Evolutionary conservation across 805 yeast genomes (phyloP).

Genomic region (Saccharomycopsis javanensis): DNA sequence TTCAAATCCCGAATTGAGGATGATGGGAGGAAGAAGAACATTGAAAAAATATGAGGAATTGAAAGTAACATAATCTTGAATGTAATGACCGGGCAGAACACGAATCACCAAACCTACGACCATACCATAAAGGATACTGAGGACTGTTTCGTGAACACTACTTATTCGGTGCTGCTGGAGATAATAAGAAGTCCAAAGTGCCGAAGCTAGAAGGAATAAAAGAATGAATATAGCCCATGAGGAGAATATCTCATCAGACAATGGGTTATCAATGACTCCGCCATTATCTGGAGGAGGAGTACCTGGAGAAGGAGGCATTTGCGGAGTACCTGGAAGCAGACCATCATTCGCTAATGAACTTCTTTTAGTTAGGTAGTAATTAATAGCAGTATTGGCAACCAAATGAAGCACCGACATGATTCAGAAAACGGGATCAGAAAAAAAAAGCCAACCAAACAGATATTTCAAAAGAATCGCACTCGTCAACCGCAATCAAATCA

Average conservation of each 20-base stretch:
- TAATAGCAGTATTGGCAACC: neutral
- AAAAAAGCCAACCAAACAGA: neutral
- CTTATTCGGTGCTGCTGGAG: constrained; percentile 84
- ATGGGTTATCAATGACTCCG: constrained; percentile 63
- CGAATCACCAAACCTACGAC: constrained; percentile 86
- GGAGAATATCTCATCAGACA: constrained; percentile 88
- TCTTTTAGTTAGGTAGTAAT: constrained; percentile 3
- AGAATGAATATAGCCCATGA: constrained; percentile 96
- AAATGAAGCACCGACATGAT: constrained; percentile 2
- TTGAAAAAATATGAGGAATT: constrained; percentile 92
- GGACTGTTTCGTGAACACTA: constrained; percentile 95
- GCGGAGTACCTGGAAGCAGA: constrained; percentile 9
- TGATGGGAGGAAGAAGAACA: constrained; percentile 89
- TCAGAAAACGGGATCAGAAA: neutral
- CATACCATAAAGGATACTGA: constrained; percentile 96
- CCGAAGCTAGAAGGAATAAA: constrained; percentile 68
- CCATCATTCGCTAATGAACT: constrained; percentile 21
- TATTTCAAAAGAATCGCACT: no score
- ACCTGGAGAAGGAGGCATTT: constrained; percentile 20
- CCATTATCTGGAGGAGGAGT: constrained; percentile 36
- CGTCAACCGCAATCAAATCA: no score
- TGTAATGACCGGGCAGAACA: constrained; percentile 90
- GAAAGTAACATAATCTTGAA: constrained; percentile 93
- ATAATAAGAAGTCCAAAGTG: constrained; percentile 92
- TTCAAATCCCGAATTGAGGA: constrained; percentile 92